Evolutionary conservation across 495 filamentous ascomycete species (phyloP).

Genomic region (Penicillium tannophilum): DNA sequence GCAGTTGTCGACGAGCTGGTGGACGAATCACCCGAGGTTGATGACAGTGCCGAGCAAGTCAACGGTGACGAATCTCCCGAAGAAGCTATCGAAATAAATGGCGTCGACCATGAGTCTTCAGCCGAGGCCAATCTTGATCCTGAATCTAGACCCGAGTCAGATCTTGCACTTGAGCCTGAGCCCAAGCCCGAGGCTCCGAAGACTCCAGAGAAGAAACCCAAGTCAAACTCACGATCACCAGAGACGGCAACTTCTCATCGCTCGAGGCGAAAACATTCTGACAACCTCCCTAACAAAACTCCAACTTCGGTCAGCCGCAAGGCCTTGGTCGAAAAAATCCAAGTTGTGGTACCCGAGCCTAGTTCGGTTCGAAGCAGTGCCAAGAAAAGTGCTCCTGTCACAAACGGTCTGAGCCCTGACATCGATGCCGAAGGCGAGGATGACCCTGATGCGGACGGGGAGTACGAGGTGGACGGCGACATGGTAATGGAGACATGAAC

Average conservation of each 20-base stretch:
- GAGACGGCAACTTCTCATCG: slow-evolving; percentile 20
- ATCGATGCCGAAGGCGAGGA: slow-evolving; percentile 33
- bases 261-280: slow-evolving; percentile 22
- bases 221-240: slow-evolving; percentile 22
- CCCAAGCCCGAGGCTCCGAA: slow-evolving; percentile 17
- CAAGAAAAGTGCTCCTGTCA: slow-evolving; percentile 15
- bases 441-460: slow-evolving; percentile 32
- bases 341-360: slow-evolving; percentile 38
- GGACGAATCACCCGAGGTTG: neutral
- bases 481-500: slow-evolving; percentile 42
- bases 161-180: slow-evolving; percentile 4
- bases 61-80: slow-evolving; percentile 4
- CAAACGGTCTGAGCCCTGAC: slow-evolving; percentile 29
- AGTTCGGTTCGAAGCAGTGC: slow-evolving; percentile 12
- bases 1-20: neutral
- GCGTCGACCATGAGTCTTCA: slow-evolving; percentile 7
- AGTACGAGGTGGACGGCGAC: slow-evolving; percentile 41
- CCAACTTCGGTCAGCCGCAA: slow-evolving; percentile 39
- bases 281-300: slow-evolving; percentile 24
- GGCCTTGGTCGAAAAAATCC: slow-evolving; percentile 43
- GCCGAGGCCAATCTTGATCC: slow-evolving; percentile 11
- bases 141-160: slow-evolving; percentile 5
- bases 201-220: slow-evolving; percentile 23
- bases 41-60: neutral
- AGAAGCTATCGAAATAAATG: slow-evolving; percentile 23